Evolutionary conservation across 495 filamentous ascomycete genomes (phyloP).

Genomic region (Trypethelium eluteriae): DNA sequence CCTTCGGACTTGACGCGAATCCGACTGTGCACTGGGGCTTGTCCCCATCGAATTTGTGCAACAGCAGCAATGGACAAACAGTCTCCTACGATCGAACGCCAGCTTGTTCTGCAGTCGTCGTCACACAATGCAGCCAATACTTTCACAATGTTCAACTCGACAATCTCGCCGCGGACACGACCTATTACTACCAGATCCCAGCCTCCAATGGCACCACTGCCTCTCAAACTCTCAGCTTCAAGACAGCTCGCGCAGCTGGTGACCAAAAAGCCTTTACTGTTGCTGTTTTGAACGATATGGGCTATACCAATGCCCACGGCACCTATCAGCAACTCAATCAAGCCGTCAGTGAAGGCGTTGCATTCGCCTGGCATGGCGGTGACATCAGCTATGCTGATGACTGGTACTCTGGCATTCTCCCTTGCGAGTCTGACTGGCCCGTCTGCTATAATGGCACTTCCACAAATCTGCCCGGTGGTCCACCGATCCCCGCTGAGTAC

Average conservation of each 20-base stretch:
- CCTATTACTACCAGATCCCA: conserved; percentile 43
- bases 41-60: conserved; percentile 27
- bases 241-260: conserved; percentile 39
- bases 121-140: conserved; percentile 47
- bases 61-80: conserved; percentile 33
- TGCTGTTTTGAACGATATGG: conserved; percentile 45
- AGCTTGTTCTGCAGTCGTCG: conserved; percentile 40
- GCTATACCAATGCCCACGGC: conserved; percentile 44
- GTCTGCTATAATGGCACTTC: conserved; percentile 49
- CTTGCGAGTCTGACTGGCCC: conserved; percentile 43
- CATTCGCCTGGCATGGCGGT: conserved; percentile 48
- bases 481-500: conserved; percentile 35
- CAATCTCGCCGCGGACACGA: conserved; percentile 37
- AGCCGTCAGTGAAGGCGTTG: conserved; percentile 36
- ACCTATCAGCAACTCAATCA: conserved; percentile 40
- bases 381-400: conserved; percentile 46
- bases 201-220: conserved; percentile 42
- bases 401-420: conserved; percentile 45
- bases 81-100: conserved; percentile 45
- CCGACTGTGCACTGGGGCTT: conserved; percentile 42
- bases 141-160: conserved; percentile 42
- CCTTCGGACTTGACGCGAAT: conserved; percentile 41
- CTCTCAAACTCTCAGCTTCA: conserved; percentile 39
- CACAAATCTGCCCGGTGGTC: conserved; percentile 35
- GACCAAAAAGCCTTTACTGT: conserved; percentile 25